phyloP scores from a whole-genome alignment of 2,329 filamentous ascomycete species.

The Arthroderma uncinatum region DNA sequence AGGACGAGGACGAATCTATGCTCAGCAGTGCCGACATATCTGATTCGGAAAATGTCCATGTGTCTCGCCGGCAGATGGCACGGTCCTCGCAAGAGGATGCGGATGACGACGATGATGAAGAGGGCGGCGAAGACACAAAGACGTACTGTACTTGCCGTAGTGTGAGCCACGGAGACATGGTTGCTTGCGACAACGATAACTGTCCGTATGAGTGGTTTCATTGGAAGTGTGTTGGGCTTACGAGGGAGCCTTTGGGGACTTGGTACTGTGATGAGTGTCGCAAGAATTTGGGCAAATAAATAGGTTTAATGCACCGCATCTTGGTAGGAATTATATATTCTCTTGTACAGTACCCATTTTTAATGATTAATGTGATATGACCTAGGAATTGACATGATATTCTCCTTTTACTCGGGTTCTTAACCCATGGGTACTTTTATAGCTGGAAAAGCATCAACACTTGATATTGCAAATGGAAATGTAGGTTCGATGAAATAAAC shows the following conservation, averaged over 20 bases:
- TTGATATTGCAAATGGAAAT: not conserved
- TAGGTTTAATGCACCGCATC: not conserved
- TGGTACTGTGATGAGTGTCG: constrained; percentile 48
- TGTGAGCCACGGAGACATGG: constrained; percentile 56
- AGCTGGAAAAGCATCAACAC: not conserved
- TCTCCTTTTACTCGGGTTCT: not conserved
- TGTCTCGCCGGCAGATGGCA: constrained; percentile 14
- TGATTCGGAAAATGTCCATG: constrained; percentile 34
- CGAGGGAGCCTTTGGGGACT: constrained; percentile 47
- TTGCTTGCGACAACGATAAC: constrained; percentile 54
- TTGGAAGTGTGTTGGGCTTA: constrained; percentile 52
- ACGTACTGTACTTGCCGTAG: constrained; percentile 56
- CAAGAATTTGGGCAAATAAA: constrained; percentile 29
- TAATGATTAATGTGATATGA: constrained; percentile 5
- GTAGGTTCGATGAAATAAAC: not conserved
- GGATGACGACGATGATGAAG: constrained; percentile 40
- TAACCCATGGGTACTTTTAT: too few relatives aligned
- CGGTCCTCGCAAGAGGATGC: constrained; percentile 31
- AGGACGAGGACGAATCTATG: constrained; percentile 44
- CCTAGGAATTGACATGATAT: not conserved
- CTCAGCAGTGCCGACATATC: constrained; percentile 41
- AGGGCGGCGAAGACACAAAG: constrained; percentile 47
- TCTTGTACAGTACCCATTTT: not conserved
- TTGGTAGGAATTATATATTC: not conserved
- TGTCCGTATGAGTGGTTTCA: constrained; percentile 59